Base-by-base conservation (phyloP, 148 eudicot species). In the Pouteria glomerata region DNA sequence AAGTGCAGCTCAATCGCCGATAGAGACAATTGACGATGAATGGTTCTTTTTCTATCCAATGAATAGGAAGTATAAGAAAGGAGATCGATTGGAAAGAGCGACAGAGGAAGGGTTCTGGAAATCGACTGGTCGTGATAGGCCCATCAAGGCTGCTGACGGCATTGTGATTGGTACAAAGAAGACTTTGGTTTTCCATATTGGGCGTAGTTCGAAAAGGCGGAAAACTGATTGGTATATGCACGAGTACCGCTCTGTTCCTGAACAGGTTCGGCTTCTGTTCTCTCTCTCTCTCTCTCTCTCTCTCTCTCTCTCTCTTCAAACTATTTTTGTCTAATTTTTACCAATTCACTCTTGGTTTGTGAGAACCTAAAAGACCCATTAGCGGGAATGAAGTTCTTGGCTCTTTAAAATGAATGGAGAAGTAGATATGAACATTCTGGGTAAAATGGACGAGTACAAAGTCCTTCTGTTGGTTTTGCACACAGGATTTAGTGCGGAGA, bases 21-120 rank as follows among this genome's bases (percentile, higher is more conserved):
- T 93, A 59, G 75, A 79, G 74, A 80, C 87, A 18, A 39, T 34
- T 35, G 98, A 93, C 73, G 83, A 80, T 34, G 96, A 90, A 61
- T 93, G 98, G 98, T 84, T 88, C 76, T 93, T 78, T 84, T 93
- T 93, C 73, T 90, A 97, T 70, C 92, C 98, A 2, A 85, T 84
- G 53, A 92, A 88, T 78, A 82, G 94, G 33, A 93, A 93, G 77
- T 90, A 90, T 67, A 90, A 88, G 0, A 90, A 82, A 68, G 94
- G 98, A 16, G 82, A 84, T 59, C 80, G 96, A 52, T 83, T 83
- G 57, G 90, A 90, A 34, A 77, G 98, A 26, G 96, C 92, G 2
- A 93, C 98, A 0, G 82, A 16, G 41, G 78, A 76, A 5, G 98
- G 97, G 27, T 90, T 88, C 77, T 93, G 98, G 95, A 93, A 93